Evolutionary conservation across 2,329 filamentous ascomycete species (phyloP).

Genomic region (Trichoderma aggressivum): DNA sequence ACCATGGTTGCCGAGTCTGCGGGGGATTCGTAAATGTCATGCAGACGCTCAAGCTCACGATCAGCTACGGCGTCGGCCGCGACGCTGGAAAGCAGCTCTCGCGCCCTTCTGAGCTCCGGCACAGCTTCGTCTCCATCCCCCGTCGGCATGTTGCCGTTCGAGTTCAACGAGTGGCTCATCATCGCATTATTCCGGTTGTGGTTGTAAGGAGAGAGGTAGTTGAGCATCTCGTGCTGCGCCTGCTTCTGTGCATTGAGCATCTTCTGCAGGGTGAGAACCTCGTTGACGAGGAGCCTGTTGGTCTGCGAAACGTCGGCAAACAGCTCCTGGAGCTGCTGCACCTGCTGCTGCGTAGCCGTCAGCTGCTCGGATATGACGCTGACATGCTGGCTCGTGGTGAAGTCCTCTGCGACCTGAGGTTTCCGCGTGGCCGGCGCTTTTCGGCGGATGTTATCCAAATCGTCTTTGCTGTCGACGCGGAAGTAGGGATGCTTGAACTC

Average conservation of each 20-base stretch:
- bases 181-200: slow-evolving; percentile 40
- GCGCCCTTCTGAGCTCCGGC: slow-evolving; percentile 52
- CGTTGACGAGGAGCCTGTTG: slow-evolving; percentile 60
- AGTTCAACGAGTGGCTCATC: slow-evolving; percentile 32
- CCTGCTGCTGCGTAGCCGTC: slow-evolving; percentile 85
- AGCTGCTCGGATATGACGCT: slow-evolving; percentile 85
- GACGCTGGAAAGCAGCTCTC: slow-evolving; percentile 54
- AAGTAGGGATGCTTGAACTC: slow-evolving; percentile 98
- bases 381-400: slow-evolving; percentile 80
- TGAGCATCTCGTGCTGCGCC: slow-evolving; percentile 56
- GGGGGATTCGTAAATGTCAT: slow-evolving; percentile 52
- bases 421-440: slow-evolving; percentile 93
- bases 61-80: slow-evolving; percentile 51
- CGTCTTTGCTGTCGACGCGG: slow-evolving; percentile 91
- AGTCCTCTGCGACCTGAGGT: slow-evolving; percentile 61
- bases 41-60: slow-evolving; percentile 54
- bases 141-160: slow-evolving; percentile 37
- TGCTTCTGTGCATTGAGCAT: slow-evolving; percentile 57
- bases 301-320: slow-evolving; percentile 72
- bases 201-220: slow-evolving; percentile 50
- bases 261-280: slow-evolving; percentile 59
- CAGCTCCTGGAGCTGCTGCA: slow-evolving; percentile 80
- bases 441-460: slow-evolving; percentile 89
- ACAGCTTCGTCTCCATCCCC: slow-evolving; percentile 49
- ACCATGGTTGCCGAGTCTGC: slow-evolving; percentile 49